Evolutionary conservation across 306 rosid genomes (phyloP), one percentile per base, ranked within the genome.

Genomic region (Glycine soja): DNA sequence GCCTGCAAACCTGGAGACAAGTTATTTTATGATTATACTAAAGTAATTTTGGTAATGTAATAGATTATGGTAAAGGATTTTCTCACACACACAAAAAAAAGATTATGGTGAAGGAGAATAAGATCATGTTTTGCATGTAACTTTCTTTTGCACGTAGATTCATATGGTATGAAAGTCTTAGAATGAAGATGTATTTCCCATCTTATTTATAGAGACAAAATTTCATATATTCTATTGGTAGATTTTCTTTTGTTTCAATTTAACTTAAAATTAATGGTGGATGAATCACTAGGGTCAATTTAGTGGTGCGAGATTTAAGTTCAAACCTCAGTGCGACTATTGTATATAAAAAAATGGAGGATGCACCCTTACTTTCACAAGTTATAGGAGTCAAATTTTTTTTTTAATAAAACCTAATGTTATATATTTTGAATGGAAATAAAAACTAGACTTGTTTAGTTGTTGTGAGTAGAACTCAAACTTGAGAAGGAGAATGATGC

Each of bases 71-170:
- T 34, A 19, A 46, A 81, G 57, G 47, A 74, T 24, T 24, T 24
- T 24, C 30, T 24, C 30, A 24, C 2, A 24, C 30, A 24, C 30
- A 24, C 24, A 24, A 24, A 24, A 24, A 24, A 24, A 24, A 24
- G 30, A 24, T 24, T 24, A 24, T 1, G 30, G 30, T 24, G 30
- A 24, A 24, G 30, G 30, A 24, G 30, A 24, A 24, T 24, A 42
- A 54, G 61, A 75, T 81, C 61, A 46, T 56, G 36, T 43, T 81
- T 66, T 56, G 38, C 14, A 53, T 77, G 11, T 24, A 67, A 57
- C 54, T 65, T 19, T 52, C 10, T 36, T 36, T 36, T 36, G 38
- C 38, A 36, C 4, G 38, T 36, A 36, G 40, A 36, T 71, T 80
- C 18, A 42, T 63, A 32, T 80, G 46, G 3, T 61, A 51, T 6